Base-by-base conservation (phyloP, 2,329 filamentous ascomycete genomes). In the Trichophyton verrucosum region DNA sequence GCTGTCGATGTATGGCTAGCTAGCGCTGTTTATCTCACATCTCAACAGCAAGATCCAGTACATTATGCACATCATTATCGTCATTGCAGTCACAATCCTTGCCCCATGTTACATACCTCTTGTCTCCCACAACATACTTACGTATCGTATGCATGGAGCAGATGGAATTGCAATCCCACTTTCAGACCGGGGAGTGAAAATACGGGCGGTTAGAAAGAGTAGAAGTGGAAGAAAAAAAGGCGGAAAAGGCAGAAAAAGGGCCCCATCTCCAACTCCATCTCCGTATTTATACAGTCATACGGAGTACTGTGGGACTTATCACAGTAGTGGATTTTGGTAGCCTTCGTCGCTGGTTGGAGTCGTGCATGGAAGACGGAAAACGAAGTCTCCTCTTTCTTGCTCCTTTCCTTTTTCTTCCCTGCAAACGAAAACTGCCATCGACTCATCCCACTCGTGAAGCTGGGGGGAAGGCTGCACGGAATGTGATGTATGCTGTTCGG, bases 401-500 rank as follows among this genome's bases (percentile, higher is more conserved):
- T 38, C 33, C 3, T 38, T 38, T 3, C 33, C 33, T 11, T 36
- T 36, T 44, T 22, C 24, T 27, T 49, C 2, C 46, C 20, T 24
- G 22, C 46, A 22, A 30, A 51, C 46, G 22, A 9, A 51, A 51
- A 20, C 22, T 24, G 46, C 30, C 8, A 51, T 44, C n/a, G 33
- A 47, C 17, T 47, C 44, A 17, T 22, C 5, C 15, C 3, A n/a
- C 46, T 55, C 51, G 51, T 55, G 51, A 20, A 55, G 24, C n/a
- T 36, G 51, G 51, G 51, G n/a, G 51, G n/a, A 55, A 30, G 51
- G 51, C 51, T 55, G 51, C 51, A 36, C 30, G 51, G 51, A 55
- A 55, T 55, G 51, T 55, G 51, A 55, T 55, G 17, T 55, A n/a
- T 55, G 51, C 24, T 33, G 24, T 15, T 17, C n/a, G n/a, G 15